Evolutionary conservation across 192 early-diverging fungal species (phyloP), one percentile per base, ranked within the genome.

Genomic region (Mortierella antarctica): DNA sequence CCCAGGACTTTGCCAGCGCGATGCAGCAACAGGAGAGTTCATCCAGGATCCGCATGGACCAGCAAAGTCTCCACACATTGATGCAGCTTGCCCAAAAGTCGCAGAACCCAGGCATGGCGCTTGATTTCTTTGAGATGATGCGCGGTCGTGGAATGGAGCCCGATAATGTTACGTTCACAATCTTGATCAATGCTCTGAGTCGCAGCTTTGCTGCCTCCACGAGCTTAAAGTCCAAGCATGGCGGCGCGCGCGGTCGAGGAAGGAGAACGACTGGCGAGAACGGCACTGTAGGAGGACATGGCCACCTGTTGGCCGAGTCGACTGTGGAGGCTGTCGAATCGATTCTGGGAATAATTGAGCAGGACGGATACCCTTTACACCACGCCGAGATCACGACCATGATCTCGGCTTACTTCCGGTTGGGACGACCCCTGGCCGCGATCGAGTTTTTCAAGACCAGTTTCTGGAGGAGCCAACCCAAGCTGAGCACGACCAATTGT

Each of bases 81-180:
- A 79, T 79, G 75, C 75, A 79, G 39, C 69, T 79, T 8, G 75
- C 75, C 7, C 75, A 79, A 72, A 80, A 68, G 55, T 80, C 70
- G 4, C 2, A 62, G 10, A 58, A 80, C 39, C 77, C 77, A 10
- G 64, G 70, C 11, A 71, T 80, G 77, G 70, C 70, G 23, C 50
- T 79, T 6, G 75, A 79, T 31, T 79, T 79, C 54, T 79, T 79
- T 44, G 75, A 79, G 55, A 71, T 79, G 63, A 79, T 79, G 75
- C 62, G 75, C 13, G 62, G 75, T 44, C 68, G 69, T 45, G 75
- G 75, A 9, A 70, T 79, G 10, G 63, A 61, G 57, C 62, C 75
- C 0, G 75, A 79, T 21, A 60, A 66, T 8, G 57, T 71, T 12
- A 79, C 75, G 0, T 71, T 55, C 41, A 79, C 75, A 1, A 79